These are phyloP conservation scores for Stephania cephalantha DNA, from an alignment of 164 flowering plant genomes.

Conservation along the genomic window DNA sequence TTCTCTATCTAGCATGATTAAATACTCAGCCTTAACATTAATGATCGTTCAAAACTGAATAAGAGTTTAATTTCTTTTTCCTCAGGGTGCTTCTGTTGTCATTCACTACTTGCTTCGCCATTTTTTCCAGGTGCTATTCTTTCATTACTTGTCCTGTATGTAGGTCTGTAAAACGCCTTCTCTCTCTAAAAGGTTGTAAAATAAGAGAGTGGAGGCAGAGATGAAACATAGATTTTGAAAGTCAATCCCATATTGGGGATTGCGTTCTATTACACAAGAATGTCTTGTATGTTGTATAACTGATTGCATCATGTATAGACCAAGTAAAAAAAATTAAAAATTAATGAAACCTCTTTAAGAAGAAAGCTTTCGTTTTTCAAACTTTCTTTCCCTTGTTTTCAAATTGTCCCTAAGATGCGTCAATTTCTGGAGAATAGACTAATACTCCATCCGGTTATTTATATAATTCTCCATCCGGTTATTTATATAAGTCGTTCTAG, in stretches of 20 bases:
- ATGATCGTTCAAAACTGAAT: neutral
- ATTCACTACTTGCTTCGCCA: slow-evolving; percentile 23
- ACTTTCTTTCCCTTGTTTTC: neutral
- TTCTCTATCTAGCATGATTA: neutral
- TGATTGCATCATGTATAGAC: slow-evolving; percentile 16
- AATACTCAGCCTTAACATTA: neutral
- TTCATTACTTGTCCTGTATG: slow-evolving; percentile 62
- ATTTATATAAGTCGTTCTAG: too few relatives aligned
- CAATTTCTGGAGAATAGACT: neutral
- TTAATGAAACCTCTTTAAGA: slow-evolving; percentile 8
- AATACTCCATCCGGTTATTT: too few relatives aligned
- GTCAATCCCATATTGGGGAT: slow-evolving; percentile 18
- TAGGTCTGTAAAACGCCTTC: slow-evolving; percentile 30
- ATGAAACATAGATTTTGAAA: neutral
- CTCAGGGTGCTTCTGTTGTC: slow-evolving; percentile 29
- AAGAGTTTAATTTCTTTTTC: neutral
- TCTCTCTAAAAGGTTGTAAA: slow-evolving; percentile 7
- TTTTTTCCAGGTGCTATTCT: slow-evolving; percentile 49
- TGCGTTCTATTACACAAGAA: slow-evolving; percentile 11
- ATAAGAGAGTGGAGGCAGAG: slow-evolving; percentile 8
- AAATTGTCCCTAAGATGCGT: neutral
- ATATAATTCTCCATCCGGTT: too few relatives aligned
- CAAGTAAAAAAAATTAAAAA: slow-evolving; percentile 5
- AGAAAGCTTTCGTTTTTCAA: neutral
- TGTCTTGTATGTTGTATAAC: slow-evolving; percentile 3